Base-by-base conservation (phyloP, 805 yeast species). In the Ogataea minuta region DNA sequence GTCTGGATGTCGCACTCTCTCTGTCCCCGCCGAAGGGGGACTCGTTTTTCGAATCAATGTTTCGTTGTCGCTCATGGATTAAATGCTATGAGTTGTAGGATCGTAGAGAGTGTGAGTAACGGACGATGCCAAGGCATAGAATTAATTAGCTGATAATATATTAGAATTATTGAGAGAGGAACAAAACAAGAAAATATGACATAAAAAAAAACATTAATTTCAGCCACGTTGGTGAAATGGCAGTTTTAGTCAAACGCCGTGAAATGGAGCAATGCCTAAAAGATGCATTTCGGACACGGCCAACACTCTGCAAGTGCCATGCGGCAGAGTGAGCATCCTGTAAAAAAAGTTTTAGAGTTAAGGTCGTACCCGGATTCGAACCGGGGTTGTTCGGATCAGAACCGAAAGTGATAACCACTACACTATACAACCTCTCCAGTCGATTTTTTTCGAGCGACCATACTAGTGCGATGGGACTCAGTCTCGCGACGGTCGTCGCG, bases 361-460 rank as follows among this genome's bases (percentile, higher is more conserved):
- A 78, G 84, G 83, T 77, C 85, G 75, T 76, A 74, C 84, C 84
- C 84, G 84, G 84, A 77, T 77, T 79, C 84, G 85, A 79, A 79
- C 84, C 77, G 84, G 84, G 83, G 84, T 79, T 76, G 79, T 70
- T 64, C 76, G 84, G 84, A 79, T 79, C 84, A 79, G 74, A 79
- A 79, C 84, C 84, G 76, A 77, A 71, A 70, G 84, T 79, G 84
- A 79, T 79, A 76, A 79, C 84, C 84, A 76, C 84, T 79, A 79
- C 82, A 77, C 83, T 77, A 78, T 75, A 75, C 62, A 60, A 59
- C 65, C 64, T n/a, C 17, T 13, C 21, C 21, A 8, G 8, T 19
- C 21, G 21, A 19, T 6, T 6, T 6, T 6, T 19, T 19, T 8
- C 8, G 21, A 6, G 8, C 8, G 8, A 6, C 21, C 5, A 8